Conservation (phyloP, 2,329 filamentous ascomycete genomes). For the Aspergillus sp. region DNA sequence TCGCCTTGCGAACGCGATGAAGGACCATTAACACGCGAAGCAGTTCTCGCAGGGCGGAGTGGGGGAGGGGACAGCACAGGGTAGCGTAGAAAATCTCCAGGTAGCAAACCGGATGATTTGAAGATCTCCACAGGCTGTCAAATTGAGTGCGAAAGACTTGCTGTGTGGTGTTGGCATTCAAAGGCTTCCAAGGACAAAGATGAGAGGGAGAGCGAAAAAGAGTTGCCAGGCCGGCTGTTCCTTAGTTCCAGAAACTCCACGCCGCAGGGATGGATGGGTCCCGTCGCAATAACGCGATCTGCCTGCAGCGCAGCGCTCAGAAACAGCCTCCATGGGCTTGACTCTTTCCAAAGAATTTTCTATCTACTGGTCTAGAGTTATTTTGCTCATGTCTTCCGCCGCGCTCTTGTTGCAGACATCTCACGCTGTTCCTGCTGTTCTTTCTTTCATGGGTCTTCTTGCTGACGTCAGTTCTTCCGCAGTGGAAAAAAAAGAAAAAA, state of each 20-base stretch:
- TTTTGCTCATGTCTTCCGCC: too few species aligned
- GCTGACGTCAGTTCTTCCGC: not conserved
- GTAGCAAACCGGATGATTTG: not conserved
- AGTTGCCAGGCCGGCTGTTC: not conserved
- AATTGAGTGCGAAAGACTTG: not conserved
- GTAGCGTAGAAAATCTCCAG: not conserved
- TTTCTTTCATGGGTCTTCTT: not conserved
- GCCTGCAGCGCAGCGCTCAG: too few species aligned
- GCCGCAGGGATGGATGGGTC: not conserved
- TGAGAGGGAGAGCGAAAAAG: not conserved
- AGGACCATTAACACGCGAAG: constrained; percentile 4
- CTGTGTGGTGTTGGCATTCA: not conserved
- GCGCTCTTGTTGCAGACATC: too few species aligned
- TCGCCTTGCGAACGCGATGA: constrained; percentile 5
- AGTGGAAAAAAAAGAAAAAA: not conserved
- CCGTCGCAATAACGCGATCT: not conserved
- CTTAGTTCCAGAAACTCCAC: not conserved
- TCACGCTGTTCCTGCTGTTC: not conserved
- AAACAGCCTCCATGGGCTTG: too few species aligned
- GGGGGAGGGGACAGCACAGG: not conserved
- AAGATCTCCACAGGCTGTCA: not conserved
- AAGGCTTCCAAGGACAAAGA: not conserved
- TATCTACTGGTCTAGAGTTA: too few species aligned
- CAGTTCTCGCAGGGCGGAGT: constrained; percentile 1
- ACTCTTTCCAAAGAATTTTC: too few species aligned